Percentiles rank a stretch among this genome's conserved stretches.
Evolutionary conservation across 305 asterid genomes (phyloP).

Genomic region (Rubia tinctorum): DNA sequence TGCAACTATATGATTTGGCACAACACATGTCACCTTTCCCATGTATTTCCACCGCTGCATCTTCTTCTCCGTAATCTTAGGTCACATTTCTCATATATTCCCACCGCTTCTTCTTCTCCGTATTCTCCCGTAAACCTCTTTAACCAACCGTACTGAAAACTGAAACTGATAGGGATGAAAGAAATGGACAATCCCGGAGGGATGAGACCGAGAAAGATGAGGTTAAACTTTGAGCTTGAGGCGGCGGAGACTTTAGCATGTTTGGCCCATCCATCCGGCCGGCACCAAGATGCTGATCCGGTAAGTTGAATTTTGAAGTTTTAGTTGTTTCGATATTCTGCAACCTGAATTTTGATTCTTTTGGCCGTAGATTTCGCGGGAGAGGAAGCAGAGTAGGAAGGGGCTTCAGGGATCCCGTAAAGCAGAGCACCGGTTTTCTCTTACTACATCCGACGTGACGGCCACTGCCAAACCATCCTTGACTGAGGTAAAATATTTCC

Average conservation of each 20-base stretch:
- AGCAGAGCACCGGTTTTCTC: neutral
- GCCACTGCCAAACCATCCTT: constrained; percentile 33
- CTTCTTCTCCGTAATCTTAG: neutral
- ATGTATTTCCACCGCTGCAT: neutral
- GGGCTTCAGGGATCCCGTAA: neutral
- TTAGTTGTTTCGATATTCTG: too few species aligned
- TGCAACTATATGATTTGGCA: neutral
- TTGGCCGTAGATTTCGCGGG: neutral
- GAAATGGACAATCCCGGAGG: neutral
- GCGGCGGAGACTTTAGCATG: constrained; percentile 20
- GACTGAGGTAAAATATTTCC: constrained; percentile 42
- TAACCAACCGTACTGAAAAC: too few species aligned
- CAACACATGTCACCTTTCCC: constrained; percentile 5
- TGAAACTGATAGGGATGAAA: neutral
- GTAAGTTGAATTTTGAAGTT: too few species aligned
- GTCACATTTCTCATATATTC: neutral
- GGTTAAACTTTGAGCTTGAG: constrained; percentile 13
- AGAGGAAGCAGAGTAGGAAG: too few species aligned
- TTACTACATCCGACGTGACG: constrained; percentile 12
- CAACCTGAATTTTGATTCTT: too few species aligned
- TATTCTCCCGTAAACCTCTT: neutral
- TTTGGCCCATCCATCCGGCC: neutral
- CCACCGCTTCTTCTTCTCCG: neutral
- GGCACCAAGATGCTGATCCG: neutral
- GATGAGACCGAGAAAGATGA: neutral